phyloP scores from a whole-genome alignment of 2,329 filamentous ascomycete genomes.

The Fusarium austroafricanum region DNA sequence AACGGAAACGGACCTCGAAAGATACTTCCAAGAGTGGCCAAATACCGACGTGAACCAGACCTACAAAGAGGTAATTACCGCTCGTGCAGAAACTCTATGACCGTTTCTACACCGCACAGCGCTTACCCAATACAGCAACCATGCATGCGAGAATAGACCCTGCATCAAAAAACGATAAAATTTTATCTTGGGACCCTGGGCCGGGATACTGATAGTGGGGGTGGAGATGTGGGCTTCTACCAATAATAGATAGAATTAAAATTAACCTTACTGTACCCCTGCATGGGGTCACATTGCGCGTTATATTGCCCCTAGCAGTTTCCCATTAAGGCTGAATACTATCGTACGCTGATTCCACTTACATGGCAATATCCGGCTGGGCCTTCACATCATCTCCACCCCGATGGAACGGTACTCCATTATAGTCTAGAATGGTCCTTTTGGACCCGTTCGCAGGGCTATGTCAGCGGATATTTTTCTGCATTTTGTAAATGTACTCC shows the following conservation, averaged over 20 bases:
- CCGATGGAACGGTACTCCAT: neutral
- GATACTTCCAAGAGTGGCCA: neutral
- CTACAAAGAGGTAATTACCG: neutral
- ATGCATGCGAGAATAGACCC: neutral
- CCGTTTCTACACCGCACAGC: neutral
- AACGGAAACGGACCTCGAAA: neutral
- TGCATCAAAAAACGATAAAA: neutral
- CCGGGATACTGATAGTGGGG: neutral
- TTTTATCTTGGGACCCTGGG: neutral
- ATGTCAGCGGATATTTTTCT: neutral
- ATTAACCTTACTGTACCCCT: constrained; percentile 1
- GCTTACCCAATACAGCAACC: neutral
- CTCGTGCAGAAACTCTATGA: neutral
- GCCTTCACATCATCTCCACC: neutral
- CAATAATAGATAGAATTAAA: neutral
- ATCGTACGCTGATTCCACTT: neutral
- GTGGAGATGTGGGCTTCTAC: neutral
- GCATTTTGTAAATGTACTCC: neutral
- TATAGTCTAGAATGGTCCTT: neutral
- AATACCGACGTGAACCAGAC: neutral
- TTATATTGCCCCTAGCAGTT: neutral
- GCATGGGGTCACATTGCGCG: neutral
- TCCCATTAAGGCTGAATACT: neutral
- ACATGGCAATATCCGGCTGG: neutral
- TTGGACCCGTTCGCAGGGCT: neutral